A percentile compares a stretch with the other conserved stretches of the same genome.
Evolutionary conservation across 306 rosid genomes (phyloP).

Genomic region (Corylus heterophylla): DNA sequence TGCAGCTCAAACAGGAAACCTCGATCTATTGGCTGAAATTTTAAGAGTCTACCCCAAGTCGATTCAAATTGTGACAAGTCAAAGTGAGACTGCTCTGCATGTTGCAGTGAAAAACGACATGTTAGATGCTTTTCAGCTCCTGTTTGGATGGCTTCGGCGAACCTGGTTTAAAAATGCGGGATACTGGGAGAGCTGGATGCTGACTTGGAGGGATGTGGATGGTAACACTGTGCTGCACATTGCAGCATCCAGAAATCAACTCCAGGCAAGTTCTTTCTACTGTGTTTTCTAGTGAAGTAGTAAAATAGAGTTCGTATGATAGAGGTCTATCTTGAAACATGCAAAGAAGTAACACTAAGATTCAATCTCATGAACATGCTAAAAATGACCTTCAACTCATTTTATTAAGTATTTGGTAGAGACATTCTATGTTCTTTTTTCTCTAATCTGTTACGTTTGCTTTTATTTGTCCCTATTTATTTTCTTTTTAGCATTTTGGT

Average conservation of each 20-base stretch:
- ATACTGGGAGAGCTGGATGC: background rate
- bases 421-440: too few species aligned
- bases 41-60: background rate
- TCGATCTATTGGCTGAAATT: background rate
- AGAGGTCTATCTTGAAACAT: too few species aligned
- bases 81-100: background rate
- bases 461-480: too few species aligned
- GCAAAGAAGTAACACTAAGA: too few species aligned
- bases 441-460: too few species aligned
- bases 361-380: too few species aligned
- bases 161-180: background rate
- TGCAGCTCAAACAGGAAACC: background rate
- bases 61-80: background rate
- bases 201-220: background rate
- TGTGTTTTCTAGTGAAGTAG: background rate
- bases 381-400: too few species aligned
- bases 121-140: background rate
- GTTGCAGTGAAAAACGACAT: background rate
- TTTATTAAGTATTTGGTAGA: too few species aligned
- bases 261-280: constrained; percentile 13
- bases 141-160: background rate
- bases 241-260: constrained; percentile 14
- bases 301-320: background rate
- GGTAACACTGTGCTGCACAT: constrained; percentile 40
- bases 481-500: too few species aligned